A percentile compares a stretch with the other conserved stretches of the same genome.
Evolutionary conservation across 2,329 filamentous ascomycete genomes (phyloP).

Genomic region (Aspergillus quadrilineatus): DNA sequence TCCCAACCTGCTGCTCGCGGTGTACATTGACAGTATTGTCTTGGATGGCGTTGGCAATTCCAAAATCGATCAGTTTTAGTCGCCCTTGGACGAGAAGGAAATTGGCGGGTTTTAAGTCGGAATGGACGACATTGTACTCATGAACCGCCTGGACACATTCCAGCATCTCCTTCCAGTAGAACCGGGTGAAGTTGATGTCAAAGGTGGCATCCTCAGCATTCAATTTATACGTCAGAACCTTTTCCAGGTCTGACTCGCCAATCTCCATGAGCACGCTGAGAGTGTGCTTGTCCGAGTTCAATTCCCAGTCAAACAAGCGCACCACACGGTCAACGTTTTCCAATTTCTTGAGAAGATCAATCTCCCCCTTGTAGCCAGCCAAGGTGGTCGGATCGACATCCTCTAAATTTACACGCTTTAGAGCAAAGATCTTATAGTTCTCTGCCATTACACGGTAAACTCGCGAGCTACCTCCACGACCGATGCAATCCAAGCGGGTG

Average conservation of each 20-base stretch:
- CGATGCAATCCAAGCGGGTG: constrained; percentile 84
- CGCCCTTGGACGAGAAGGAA: constrained; percentile 89
- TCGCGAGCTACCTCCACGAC: constrained; percentile 87
- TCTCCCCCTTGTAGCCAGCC: constrained; percentile 89
- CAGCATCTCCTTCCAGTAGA: constrained; percentile 99
- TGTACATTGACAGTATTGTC: constrained; percentile 98
- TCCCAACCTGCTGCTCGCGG: constrained; percentile 90
- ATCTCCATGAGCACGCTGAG: constrained; percentile 96
- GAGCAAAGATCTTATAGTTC: constrained; percentile 89
- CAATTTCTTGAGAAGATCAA: constrained; percentile 81
- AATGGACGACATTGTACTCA: constrained; percentile 88
- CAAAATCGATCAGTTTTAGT: constrained; percentile 96
- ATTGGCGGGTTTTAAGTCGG: constrained; percentile 94
- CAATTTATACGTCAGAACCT: constrained; percentile 71
- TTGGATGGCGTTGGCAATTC: constrained; percentile 96
- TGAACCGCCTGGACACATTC: constrained; percentile 91
- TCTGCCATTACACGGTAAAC: constrained; percentile 97
- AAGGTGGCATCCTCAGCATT: constrained; percentile 72
- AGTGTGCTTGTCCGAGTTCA: constrained; percentile 87
- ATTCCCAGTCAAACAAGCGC: constrained; percentile 83
- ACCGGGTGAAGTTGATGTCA: constrained; percentile 88
- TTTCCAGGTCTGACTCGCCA: constrained; percentile 89
- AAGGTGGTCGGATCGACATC: constrained; percentile 83
- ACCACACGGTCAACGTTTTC: constrained; percentile 87
- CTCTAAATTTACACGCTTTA: constrained; percentile 90